phyloP scores from a whole-genome alignment of 2,329 filamentous ascomycete species.

The Ampelomyces quisqualis region DNA sequence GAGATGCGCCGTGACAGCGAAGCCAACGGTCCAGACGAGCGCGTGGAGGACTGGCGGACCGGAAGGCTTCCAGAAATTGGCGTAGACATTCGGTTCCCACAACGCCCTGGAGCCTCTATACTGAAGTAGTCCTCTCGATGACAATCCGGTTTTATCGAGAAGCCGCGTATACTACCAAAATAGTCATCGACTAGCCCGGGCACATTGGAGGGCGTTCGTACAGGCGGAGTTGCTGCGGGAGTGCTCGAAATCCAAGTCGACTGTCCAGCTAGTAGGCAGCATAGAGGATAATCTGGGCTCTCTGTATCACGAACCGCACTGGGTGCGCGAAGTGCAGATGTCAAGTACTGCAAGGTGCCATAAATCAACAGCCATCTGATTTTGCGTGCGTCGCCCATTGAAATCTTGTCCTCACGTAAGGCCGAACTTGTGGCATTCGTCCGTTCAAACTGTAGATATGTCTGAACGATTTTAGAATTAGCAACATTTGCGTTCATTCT shows the following conservation, averaged over 20 bases:
- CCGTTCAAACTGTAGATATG: conserved; percentile 71
- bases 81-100: conserved; percentile 26
- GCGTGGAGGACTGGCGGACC: conserved; percentile 41
- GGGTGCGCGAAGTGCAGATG: conserved; percentile 62
- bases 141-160: conserved; percentile 49
- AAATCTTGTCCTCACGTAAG: conserved; percentile 58
- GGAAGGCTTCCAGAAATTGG: too few relatives aligned
- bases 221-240: conserved; percentile 16
- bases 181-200: conserved; percentile 20
- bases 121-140: conserved; percentile 45
- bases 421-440: conserved; percentile 55
- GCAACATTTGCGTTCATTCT: conserved; percentile 36
- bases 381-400: conserved; percentile 68
- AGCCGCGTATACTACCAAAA: conserved; percentile 5
- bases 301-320: conserved; percentile 60
- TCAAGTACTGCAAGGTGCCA: conserved; percentile 69
- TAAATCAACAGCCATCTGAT: conserved; percentile 79
- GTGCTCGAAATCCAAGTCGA: conserved; percentile 42
- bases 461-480: conserved; percentile 59
- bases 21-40: conserved; percentile 34
- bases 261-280: conserved; percentile 48
- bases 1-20: conserved; percentile 29
- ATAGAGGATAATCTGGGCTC: conserved; percentile 61
- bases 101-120: conserved; percentile 34
- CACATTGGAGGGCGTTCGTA: conserved; percentile 8